Evolutionary conservation across 2,329 filamentous ascomycete species (phyloP).

Genomic region (Myotisia sp.): DNA sequence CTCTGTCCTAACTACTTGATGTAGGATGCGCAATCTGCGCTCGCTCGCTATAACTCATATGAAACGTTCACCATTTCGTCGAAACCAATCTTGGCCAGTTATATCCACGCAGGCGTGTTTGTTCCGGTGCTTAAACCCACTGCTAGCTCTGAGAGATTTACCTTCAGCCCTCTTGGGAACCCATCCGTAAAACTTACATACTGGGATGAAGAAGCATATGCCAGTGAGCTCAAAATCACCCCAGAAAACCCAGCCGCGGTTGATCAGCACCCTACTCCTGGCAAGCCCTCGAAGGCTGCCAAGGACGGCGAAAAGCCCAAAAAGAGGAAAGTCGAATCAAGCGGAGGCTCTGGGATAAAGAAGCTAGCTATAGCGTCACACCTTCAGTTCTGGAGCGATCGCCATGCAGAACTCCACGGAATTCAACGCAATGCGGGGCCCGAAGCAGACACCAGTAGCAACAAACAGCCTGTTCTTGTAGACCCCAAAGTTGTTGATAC

Average conservation of each 20-base stretch:
- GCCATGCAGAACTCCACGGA: slow-evolving; percentile 53
- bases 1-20: not conserved
- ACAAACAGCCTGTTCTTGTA: no score
- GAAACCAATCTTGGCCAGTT: slow-evolving; percentile 54
- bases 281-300: slow-evolving; percentile 17
- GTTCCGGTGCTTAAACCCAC: slow-evolving; percentile 53
- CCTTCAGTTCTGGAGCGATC: slow-evolving; percentile 57
- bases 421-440: slow-evolving; percentile 21
- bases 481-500: no score
- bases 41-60: slow-evolving; percentile 56
- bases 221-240: slow-evolving; percentile 49
- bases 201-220: slow-evolving; percentile 61
- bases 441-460: no score
- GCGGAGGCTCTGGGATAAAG: slow-evolving; percentile 21
- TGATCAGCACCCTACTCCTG: slow-evolving; percentile 5
- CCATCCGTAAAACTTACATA: slow-evolving; percentile 55
- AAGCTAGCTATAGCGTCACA: slow-evolving; percentile 47
- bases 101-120: slow-evolving; percentile 75
- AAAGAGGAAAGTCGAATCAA: slow-evolving; percentile 33
- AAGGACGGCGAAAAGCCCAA: slow-evolving; percentile 35
- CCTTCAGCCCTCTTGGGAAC: slow-evolving; percentile 58
- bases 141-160: slow-evolving; percentile 46
- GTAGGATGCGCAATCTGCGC: slow-evolving; percentile 56
- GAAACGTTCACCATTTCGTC: slow-evolving; percentile 67
- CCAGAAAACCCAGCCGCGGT: slow-evolving; percentile 32